Base-by-base conservation (phyloP, 805 yeast genomes). In the Candida arabinofermentans region DNA sequence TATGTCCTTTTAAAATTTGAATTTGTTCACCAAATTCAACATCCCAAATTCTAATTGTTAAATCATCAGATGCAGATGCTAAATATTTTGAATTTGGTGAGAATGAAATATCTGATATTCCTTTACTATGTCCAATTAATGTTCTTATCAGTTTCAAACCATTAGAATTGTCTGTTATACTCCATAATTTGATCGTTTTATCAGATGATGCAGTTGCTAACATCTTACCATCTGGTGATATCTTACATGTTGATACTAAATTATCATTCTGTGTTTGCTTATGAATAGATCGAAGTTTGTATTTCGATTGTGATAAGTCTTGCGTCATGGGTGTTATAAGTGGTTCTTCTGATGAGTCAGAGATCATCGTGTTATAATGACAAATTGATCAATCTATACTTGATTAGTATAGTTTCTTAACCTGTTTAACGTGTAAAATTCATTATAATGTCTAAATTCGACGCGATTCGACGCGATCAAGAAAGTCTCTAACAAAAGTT, bases 51-150 rank as follows among this genome's bases (percentile, higher is more conserved):
- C 89, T 70, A 7, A 89, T 72, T 0, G 95, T 81, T 46, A 79
- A 69, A 61, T 91, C 99, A 58, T 91, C 96, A 0, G 95, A 83
- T 1, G 84, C 93, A 0, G 95, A 77, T 1, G 95, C 96, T 6
- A 91, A 46, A 37, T 83, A 77, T 39, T 70, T 67, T 10, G 84
- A 73, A 58, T 85, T 82, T 2, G 91, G 90, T 1, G 90, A 77
- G 79, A 89, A 91, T 27, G 77, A 74, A 1, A 93, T 52, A 46
- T 83, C 89, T 12, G 90, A 83, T 2, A 91, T 69, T 1, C 96
- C 93, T 22, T 63, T 70, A 2, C 75, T 59, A 57, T 91, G 96
- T 1, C 89, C 90, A 8, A 46, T 43, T 30, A 74, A 51, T 12
- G 66, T 57, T 22, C 67, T 49, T 8, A 61, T 43, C 22, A 67